phyloP scores from a whole-genome alignment of 306 rosid genomes.

The Oxytropis ochrocephala region DNA sequence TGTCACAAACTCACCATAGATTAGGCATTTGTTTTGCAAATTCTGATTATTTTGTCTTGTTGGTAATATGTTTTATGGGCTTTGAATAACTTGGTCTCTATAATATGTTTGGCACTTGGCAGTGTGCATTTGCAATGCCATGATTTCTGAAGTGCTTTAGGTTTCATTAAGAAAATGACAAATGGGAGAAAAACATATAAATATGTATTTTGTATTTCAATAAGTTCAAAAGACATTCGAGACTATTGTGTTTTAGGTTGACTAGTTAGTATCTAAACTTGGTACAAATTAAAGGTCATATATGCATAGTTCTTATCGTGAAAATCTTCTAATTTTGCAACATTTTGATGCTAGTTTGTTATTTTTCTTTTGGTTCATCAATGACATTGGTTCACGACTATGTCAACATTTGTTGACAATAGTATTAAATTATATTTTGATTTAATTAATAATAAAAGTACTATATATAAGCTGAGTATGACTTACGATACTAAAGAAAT shows the following conservation, averaged over 20 bases:
- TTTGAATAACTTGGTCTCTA: background rate
- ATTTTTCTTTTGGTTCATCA: no score
- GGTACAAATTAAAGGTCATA: no score
- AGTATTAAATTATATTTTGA: no score
- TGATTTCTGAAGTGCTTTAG: background rate
- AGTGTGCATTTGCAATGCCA: background rate
- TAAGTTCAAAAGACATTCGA: background rate
- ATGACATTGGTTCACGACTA: no score
- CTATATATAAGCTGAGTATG: no score
- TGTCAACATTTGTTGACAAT: no score
- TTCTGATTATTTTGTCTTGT: background rate
- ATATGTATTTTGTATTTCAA: background rate
- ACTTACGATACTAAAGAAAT: no score
- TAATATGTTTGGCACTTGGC: background rate
- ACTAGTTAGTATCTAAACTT: background rate
- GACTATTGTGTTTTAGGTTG: background rate
- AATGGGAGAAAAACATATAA: background rate
- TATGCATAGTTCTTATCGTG: no score
- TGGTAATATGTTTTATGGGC: background rate
- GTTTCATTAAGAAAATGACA: background rate
- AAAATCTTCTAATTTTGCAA: no score
- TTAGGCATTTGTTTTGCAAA: no score
- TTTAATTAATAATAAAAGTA: no score
- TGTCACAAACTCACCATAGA: background rate
- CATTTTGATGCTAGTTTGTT: no score